Percentiles rank a stretch among this genome's conserved stretches.
phyloP scores from a whole-genome alignment of 73 alveolate species.

The Loxodes magnus region DNA sequence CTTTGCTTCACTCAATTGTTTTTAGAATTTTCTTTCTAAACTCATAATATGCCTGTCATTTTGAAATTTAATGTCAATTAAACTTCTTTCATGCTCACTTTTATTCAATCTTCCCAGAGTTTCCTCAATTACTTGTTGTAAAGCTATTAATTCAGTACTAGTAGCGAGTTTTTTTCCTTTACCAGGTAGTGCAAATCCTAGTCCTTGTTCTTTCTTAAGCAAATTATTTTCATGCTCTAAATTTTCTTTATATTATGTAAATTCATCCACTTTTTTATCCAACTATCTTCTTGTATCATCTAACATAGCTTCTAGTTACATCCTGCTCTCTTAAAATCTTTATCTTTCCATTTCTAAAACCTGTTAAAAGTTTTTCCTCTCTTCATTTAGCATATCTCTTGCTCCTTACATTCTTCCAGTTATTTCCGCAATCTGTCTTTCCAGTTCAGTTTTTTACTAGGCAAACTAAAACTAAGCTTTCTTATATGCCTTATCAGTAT shows the following conservation, averaged over 20 bases:
- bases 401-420: neutral
- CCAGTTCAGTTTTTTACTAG: neutral
- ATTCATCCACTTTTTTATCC: conserved; percentile 1
- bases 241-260: neutral
- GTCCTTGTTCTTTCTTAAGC: conserved; percentile 1
- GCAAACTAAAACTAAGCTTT: neutral
- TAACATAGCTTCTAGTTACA: neutral
- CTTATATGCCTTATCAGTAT: neutral
- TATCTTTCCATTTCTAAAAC: neutral
- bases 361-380: neutral
- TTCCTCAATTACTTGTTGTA: neutral
- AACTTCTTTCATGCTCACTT: neutral
- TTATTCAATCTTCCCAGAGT: neutral
- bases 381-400: neutral
- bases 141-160: neutral
- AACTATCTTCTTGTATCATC: conserved; percentile 8
- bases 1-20: conserved; percentile 30
- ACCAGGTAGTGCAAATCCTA: neutral
- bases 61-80: neutral
- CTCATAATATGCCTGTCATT: conserved; percentile 8
- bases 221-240: conserved; percentile 1
- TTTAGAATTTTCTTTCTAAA: conserved; percentile 3
- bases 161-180: neutral
- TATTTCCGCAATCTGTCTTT: neutral
- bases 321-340: conserved; percentile 1